Conservation (phyloP, 2,329 filamentous ascomycete species). For the Hortaea sp. region DNA sequence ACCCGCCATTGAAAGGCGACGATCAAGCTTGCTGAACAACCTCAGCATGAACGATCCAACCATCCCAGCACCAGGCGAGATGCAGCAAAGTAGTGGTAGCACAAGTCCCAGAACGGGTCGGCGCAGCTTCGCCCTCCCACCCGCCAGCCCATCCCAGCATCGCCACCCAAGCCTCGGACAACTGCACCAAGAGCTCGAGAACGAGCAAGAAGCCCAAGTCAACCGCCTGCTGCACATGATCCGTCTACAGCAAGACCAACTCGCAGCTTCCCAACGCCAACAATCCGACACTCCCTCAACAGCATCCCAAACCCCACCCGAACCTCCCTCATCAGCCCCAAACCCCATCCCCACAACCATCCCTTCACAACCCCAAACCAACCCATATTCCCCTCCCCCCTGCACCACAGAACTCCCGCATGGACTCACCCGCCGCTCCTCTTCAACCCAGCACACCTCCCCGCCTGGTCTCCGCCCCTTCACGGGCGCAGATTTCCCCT, state of each 20-base stretch:
- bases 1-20: conserved; percentile 44
- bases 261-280: conserved; percentile 41
- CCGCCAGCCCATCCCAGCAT: conserved; percentile 51
- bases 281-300: conserved; percentile 24
- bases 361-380: conserved; percentile 13
- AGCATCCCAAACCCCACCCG: conserved; percentile 22
- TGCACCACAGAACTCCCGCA: conserved; percentile 5
- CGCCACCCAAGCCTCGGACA: conserved; percentile 63
- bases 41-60: conserved; percentile 62
- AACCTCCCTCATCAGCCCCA: conserved; percentile 22
- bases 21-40: conserved; percentile 63
- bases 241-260: conserved; percentile 61
- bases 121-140: conserved; percentile 35
- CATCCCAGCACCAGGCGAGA: conserved; percentile 58
- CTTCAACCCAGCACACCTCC: conserved; percentile 33
- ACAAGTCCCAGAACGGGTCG: conserved; percentile 15
- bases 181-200: conserved; percentile 68
- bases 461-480: conserved; percentile 43
- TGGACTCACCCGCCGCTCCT: conserved; percentile 19
- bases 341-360: conserved; percentile 21
- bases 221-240: conserved; percentile 72
- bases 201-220: conserved; percentile 69
- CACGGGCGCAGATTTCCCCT: conserved; percentile 48
- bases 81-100: conserved; percentile 38
- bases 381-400: conserved; percentile 33